These are phyloP conservation scores for Biscogniauxia sp. DNA, from an alignment of 2,329 filamentous ascomycete genomes.

Conservation along the genomic window DNA sequence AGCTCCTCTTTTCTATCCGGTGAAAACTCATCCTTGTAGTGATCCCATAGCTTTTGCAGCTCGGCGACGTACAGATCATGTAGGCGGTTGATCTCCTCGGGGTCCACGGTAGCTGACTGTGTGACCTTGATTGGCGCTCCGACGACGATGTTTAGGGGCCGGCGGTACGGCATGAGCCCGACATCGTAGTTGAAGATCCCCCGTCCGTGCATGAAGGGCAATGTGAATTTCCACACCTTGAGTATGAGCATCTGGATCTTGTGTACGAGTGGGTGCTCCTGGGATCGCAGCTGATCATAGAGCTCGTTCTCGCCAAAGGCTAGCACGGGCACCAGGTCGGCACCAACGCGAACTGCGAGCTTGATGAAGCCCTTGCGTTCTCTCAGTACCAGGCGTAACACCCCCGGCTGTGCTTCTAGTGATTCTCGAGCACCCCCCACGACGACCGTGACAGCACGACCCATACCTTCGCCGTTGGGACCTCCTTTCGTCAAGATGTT, in stretches of 20 bases:
- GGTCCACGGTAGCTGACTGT: conserved; percentile 61
- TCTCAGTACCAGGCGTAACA: conserved; percentile 73
- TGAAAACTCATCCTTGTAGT: conserved; percentile 75
- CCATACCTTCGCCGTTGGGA: conserved; percentile 76
- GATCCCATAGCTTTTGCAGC: conserved; percentile 69
- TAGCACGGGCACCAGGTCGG: conserved; percentile 88
- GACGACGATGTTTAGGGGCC: conserved; percentile 84
- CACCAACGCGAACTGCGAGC: conserved; percentile 86
- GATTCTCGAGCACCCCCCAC: conserved; percentile 90
- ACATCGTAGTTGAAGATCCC: conserved; percentile 98
- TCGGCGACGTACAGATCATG: conserved; percentile 78
- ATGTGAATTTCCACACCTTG: conserved; percentile 83
- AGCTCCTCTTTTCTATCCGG: conserved; percentile 61
- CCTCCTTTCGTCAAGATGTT: conserved; percentile 83
- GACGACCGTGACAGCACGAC: conserved; percentile 94
- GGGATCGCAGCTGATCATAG: conserved; percentile 83
- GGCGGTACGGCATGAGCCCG: conserved; percentile 89
- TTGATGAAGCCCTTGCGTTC: conserved; percentile 92
- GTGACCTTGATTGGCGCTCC: conserved; percentile 75
- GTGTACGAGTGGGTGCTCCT: conserved; percentile 75
- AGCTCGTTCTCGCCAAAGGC: conserved; percentile 95
- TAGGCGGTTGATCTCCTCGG: conserved; percentile 74
- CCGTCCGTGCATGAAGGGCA: conserved; percentile 84
- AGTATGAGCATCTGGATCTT: conserved; percentile 81
- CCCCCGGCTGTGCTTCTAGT: conserved; percentile 79